Conservation (phyloP, 2,329 filamentous ascomycete genomes). For the Ascochyta koolunga region DNA sequence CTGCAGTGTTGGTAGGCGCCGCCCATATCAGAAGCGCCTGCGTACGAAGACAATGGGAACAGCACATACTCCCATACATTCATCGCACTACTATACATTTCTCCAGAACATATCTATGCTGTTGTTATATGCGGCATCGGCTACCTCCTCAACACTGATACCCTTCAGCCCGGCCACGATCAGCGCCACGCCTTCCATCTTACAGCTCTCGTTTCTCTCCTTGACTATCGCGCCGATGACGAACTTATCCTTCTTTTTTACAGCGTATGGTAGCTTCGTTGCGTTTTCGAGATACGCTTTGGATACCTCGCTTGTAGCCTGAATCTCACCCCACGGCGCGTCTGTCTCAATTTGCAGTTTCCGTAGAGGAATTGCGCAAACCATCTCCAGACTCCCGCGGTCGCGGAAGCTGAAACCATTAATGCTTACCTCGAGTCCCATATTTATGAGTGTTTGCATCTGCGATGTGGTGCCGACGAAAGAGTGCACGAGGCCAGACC, state of each 20-base stretch:
- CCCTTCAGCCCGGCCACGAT: slow-evolving; percentile 58
- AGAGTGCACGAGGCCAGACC: slow-evolving; percentile 48
- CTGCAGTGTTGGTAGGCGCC: too few relatives aligned
- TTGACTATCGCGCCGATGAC: slow-evolving; percentile 56
- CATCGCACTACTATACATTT: background rate
- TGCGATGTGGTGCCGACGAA: slow-evolving; percentile 50
- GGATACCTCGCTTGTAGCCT: slow-evolving; percentile 44
- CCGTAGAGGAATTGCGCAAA: slow-evolving; percentile 49
- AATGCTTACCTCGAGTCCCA: slow-evolving; percentile 56
- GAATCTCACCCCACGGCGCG: slow-evolving; percentile 57
- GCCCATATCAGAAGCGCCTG: too few relatives aligned
- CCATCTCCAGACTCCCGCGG: slow-evolving; percentile 52
- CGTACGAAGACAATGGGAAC: too few relatives aligned
- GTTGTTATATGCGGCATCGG: slow-evolving; percentile 48
- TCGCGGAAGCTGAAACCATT: slow-evolving; percentile 57
- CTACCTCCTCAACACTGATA: slow-evolving; percentile 51
- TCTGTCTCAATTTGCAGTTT: slow-evolving; percentile 57
- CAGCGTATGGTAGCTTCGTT: slow-evolving; percentile 43
- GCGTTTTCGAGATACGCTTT: slow-evolving; percentile 53
- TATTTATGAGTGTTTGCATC: slow-evolving; percentile 47
- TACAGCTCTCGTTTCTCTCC: slow-evolving; percentile 59
- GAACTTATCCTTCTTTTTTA: slow-evolving; percentile 60
- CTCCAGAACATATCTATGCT: slow-evolving; percentile 30
- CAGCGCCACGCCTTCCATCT: slow-evolving; percentile 55
- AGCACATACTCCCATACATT: too few relatives aligned